phyloP scores from a whole-genome alignment of 371 early-diverging fungal genomes.

The Actinomortierella wolfii region DNA sequence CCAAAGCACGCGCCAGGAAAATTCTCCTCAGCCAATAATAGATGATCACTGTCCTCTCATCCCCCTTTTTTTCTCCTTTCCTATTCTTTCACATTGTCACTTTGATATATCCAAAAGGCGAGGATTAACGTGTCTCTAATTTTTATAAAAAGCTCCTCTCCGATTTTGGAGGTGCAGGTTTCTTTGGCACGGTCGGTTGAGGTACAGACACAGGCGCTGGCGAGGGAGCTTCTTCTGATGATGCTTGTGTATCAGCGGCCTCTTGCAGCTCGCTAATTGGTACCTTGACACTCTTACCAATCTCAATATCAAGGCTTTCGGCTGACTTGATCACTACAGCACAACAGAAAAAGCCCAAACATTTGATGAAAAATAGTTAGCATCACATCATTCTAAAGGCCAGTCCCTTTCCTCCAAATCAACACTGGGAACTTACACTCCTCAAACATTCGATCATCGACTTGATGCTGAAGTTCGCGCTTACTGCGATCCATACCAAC shows the following conservation, averaged over 20 bases:
- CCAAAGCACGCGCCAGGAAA: no score
- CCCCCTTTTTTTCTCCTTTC: no score
- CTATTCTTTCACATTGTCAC: no score
- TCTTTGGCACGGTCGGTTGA: constrained; percentile 15
- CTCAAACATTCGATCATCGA: constrained; percentile 41
- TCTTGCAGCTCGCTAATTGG: background rate
- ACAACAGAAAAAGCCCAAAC: no score
- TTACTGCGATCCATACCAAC: constrained; percentile 28
- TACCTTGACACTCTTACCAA: constrained; percentile 6
- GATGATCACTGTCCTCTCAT: no score
- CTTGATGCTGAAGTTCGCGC: constrained; percentile 24
- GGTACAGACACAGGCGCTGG: background rate
- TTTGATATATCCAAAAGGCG: no score
- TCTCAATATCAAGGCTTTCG: constrained; percentile 12
- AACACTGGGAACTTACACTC: constrained; percentile 28
- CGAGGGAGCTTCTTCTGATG: constrained; percentile 1
- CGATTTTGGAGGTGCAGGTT: constrained; percentile 27
- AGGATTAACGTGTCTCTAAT: no score
- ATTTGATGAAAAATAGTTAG: no score
- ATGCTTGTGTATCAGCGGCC: no score
- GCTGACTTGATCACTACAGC: constrained; percentile 6
- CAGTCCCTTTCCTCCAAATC: no score
- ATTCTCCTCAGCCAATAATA: no score
- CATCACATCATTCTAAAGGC: no score
- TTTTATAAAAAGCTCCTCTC: constrained; percentile 31